Evolutionary conservation across 139 green algal genomes (phyloP), one percentile per base, ranked within the genome.

Genomic region (Micromonas commoda): DNA sequence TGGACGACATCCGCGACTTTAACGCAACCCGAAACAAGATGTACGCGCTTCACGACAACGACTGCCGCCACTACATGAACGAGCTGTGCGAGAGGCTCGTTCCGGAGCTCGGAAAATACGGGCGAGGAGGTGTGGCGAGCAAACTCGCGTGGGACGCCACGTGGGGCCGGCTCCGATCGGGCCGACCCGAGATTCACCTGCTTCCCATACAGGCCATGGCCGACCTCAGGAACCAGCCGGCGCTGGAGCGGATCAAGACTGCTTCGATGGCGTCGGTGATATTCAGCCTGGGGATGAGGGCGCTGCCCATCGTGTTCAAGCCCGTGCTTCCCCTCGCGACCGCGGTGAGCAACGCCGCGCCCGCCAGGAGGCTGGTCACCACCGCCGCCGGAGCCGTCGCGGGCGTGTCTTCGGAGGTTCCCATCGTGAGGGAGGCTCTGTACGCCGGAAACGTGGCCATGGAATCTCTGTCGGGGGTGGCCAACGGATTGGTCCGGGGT

Each of bases 1-100:
- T 71, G 3, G 64, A 71, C 29, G 64, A 71, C n/a, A 71, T 71
- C 16, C n/a, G 28, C 13, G 28, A 39, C 20, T 71, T 35, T 13
- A 71, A 71, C 29, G 64, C 13, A 3, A 33, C 24, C 28, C 64
- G 64, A 23, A 29, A 71, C 3, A 51, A n/a, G 64, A 71, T 38
- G 64, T 71, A 71, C 64, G n/a, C 38, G 3, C 29, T 71, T 26
- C 24, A 71, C 64, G 3, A 26, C 28, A 71, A 38, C 29, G 64
- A 71, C 28, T 71, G 64, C 28, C 4, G 64, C 4, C 64, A 71
- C 64, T 71, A 71, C 33, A n/a, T 71, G 64, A 71, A 71, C 29
- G 64, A 71, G 4, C 33, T 71, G 64, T 51, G 28, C 64, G 32
- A 35, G 26, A n/a, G 45, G 23, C 3, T 38, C 4, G 20, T 3